Evolutionary conservation across 2,329 filamentous ascomycete species (phyloP), one percentile per base, ranked within the genome.

Genomic region (Pyrenophora graminea): DNA sequence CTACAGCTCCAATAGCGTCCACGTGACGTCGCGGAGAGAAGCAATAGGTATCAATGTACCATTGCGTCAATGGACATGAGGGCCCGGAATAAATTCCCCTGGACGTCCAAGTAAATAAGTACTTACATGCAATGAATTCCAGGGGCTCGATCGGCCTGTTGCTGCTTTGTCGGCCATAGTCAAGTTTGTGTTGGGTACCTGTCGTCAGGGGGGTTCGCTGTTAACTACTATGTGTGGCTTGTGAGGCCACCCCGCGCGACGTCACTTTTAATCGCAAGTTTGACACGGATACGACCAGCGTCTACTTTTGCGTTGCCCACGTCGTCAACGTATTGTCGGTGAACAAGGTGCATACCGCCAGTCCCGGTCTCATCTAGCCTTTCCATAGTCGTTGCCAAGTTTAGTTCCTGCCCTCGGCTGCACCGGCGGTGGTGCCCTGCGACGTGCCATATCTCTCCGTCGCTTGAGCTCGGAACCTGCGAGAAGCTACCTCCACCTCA

Each of bases 401-500:
- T 41, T 50, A 47, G 56, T 51, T 41, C 47, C 33, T 39, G 46
- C 38, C 27, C 45, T 45, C 23, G 48, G 49, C 60, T 55, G 51
- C 55, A 54, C 27, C 27, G 27, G 45, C 41, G 34, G 46, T 49
- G 34, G 46, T 49, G 42, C 39, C 44, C 51, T 56, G 48, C 47
- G 27, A 30, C 45, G 44, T 48, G 33, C 53, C 50, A 44, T 51
- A 41, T 51, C 37, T 47, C 41, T 54, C 36, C 18, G 51, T 43
- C 53, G 46, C 39, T 46, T 39, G 48, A 55, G 57, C 64, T 60
- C 59, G 50, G 61, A 66, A 66, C 55, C 46, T 63, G 55, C 63
- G 53, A 63, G 64, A 66, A 65, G 51, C 63, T 62, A 61, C 62
- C 58, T 58, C 55, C 55, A 51, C 39, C 56, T 51, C 52, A 53